phyloP scores from a whole-genome alignment of 2,329 filamentous ascomycete species.

The Hymenoscyphus fraxineus region DNA sequence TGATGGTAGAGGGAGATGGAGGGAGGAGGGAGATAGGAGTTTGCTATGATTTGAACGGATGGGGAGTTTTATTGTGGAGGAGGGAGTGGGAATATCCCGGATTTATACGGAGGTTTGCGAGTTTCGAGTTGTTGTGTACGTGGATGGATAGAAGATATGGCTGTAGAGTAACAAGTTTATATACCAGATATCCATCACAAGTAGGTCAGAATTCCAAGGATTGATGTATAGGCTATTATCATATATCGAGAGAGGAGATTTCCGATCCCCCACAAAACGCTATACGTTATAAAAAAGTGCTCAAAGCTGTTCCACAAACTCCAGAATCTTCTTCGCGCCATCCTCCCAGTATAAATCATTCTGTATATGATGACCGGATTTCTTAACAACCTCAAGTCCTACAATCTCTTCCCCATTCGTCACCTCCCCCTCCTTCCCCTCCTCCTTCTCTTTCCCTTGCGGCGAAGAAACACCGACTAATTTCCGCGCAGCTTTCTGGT shows the following conservation, averaged over 20 bases:
- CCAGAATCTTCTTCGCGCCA: conserved; percentile 35
- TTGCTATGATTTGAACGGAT: too few relatives aligned
- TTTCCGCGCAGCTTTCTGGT: conserved; percentile 27
- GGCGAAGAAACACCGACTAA: neutral
- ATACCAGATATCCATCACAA: too few relatives aligned
- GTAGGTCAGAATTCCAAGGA: too few relatives aligned
- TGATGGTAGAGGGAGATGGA: too few relatives aligned
- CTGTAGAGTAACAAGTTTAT: too few relatives aligned
- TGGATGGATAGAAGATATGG: too few relatives aligned
- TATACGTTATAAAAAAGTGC: neutral
- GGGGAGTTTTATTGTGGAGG: too few relatives aligned
- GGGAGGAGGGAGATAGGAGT: too few relatives aligned
- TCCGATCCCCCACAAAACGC: neutral
- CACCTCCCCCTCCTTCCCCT: conserved; percentile 23
- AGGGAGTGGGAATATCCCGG: too few relatives aligned
- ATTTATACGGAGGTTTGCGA: too few relatives aligned
- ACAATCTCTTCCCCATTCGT: conserved; percentile 8
- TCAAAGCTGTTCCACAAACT: conserved; percentile 21
- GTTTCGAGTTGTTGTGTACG: too few relatives aligned
- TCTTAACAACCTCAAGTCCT: conserved; percentile 33
- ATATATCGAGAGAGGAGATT: neutral
- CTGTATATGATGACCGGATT: conserved; percentile 41
- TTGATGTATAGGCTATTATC: too few relatives aligned
- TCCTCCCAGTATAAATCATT: conserved; percentile 39
- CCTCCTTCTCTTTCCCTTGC: conserved; percentile 9